These are phyloP conservation scores for Alternaria rosae DNA, from an alignment of 2,329 filamentous ascomycete species.

Conservation along the genomic window DNA sequence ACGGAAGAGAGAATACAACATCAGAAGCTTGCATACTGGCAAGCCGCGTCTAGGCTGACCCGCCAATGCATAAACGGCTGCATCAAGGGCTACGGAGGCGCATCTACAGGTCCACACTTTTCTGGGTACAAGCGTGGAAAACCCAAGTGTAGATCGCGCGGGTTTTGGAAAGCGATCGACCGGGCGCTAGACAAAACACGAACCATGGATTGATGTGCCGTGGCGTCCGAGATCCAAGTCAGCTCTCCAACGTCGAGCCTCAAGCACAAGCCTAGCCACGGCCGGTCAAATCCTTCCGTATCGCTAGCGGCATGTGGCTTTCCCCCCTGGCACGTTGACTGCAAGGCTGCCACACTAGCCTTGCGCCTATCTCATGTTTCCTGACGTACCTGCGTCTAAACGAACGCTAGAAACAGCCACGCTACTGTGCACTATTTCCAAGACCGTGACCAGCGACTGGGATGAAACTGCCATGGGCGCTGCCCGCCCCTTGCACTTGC, in stretches of 20 bases:
- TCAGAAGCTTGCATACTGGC: conserved; percentile 9
- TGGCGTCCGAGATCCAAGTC: conserved; percentile 5
- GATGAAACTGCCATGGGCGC: conserved; percentile 5
- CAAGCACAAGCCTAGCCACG: background rate
- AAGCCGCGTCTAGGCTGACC: background rate
- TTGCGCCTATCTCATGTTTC: conserved; percentile 10
- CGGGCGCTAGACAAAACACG: conserved; percentile 13
- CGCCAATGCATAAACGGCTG: background rate
- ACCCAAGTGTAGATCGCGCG: background rate
- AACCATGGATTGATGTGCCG: conserved; percentile 2
- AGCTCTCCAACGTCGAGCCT: background rate
- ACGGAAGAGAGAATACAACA: conserved; percentile 7
- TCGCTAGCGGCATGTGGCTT: conserved; percentile 5
- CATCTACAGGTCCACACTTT: background rate
- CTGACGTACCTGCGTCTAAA: conserved; percentile 13
- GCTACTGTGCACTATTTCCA: conserved; percentile 2
- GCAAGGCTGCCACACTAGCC: conserved; percentile 16
- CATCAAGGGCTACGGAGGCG: background rate
- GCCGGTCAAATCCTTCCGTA: conserved; percentile 1
- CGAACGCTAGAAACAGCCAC: conserved; percentile 1
- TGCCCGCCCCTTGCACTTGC: conserved; percentile 12
- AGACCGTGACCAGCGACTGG: background rate
- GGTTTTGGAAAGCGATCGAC: conserved; percentile 10
- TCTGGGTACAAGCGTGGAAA: background rate
- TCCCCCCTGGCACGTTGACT: conserved; percentile 2